Conservation (phyloP, 768 basidiomycete genomes). For the Candolleomyces eurysporus region DNA sequence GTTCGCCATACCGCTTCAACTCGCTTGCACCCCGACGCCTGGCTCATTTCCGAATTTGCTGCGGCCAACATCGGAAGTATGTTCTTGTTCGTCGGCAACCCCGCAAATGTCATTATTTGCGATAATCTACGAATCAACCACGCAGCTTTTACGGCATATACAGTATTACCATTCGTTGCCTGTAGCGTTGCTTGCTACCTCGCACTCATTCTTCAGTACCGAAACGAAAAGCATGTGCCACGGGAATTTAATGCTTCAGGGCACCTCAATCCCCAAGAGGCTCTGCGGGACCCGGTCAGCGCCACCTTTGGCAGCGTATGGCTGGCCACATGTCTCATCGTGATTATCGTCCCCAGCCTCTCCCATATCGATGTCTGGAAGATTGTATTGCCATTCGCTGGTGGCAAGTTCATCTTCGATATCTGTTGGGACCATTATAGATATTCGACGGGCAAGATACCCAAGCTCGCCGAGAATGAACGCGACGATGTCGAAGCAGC, state of each 20-base stretch:
- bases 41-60: slow-evolving; percentile 76
- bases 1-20: slow-evolving; percentile 82
- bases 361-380: slow-evolving; percentile 81
- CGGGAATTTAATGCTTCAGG: slow-evolving; percentile 33
- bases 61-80: slow-evolving; percentile 79
- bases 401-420: background rate
- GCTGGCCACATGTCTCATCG: slow-evolving; percentile 63
- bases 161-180: slow-evolving; percentile 77
- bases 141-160: slow-evolving; percentile 76
- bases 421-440: background rate
- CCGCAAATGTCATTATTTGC: slow-evolving; percentile 91
- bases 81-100: slow-evolving; percentile 82
- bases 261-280: slow-evolving; percentile 50
- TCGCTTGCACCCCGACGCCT: slow-evolving; percentile 51
- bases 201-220: slow-evolving; percentile 58
- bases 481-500: background rate
- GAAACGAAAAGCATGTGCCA: slow-evolving; percentile 51
- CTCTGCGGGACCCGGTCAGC: slow-evolving; percentile 70
- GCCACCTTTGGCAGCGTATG: slow-evolving; percentile 72
- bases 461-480: background rate
- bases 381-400: slow-evolving; percentile 80
- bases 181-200: slow-evolving; percentile 59
- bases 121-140: slow-evolving; percentile 82
- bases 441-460: background rate
- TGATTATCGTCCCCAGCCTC: slow-evolving; percentile 75